Conservation (phyloP, 2,329 filamentous ascomycete species). For the Aspergillus carbonarius region DNA sequence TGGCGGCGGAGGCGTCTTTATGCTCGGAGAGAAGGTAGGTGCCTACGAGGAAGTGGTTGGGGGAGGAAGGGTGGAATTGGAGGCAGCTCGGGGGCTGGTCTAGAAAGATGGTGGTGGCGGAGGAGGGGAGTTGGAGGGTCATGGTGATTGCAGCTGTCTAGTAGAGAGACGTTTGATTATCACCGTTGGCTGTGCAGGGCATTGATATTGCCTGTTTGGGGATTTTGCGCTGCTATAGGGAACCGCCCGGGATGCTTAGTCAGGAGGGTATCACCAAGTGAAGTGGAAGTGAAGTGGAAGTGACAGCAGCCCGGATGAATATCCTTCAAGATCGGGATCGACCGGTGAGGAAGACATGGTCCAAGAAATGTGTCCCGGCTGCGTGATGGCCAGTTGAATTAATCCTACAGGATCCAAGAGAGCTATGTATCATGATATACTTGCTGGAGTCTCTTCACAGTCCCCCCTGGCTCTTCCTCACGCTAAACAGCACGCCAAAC, state of each 20-base stretch:
- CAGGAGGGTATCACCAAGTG: background rate
- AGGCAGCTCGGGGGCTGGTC: slow-evolving; percentile 48
- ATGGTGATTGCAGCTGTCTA: slow-evolving; percentile 10
- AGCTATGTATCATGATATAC: no score
- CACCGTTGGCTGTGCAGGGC: background rate
- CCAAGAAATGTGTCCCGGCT: no score
- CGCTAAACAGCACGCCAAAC: no score
- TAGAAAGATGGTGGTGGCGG: slow-evolving; percentile 36
- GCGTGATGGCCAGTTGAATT: no score
- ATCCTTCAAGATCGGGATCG: no score
- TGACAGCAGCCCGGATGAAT: no score
- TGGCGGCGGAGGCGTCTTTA: slow-evolving; percentile 26
- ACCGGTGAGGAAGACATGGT: no score
- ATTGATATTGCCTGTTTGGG: background rate
- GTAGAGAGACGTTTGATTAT: background rate
- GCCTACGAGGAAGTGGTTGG: slow-evolving; percentile 72
- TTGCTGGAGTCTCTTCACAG: no score
- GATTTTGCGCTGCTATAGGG: background rate
- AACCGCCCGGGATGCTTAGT: background rate
- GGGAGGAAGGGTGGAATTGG: slow-evolving; percentile 46
- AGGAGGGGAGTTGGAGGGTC: slow-evolving; percentile 28
- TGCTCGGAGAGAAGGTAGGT: slow-evolving; percentile 69
- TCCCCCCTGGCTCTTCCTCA: no score
- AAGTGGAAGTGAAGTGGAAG: no score
- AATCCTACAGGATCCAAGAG: no score